Evolutionary conservation across 2,329 filamentous ascomycete species (phyloP), one percentile per base, ranked within the genome.

Genomic region (Fusarium incarnatum): DNA sequence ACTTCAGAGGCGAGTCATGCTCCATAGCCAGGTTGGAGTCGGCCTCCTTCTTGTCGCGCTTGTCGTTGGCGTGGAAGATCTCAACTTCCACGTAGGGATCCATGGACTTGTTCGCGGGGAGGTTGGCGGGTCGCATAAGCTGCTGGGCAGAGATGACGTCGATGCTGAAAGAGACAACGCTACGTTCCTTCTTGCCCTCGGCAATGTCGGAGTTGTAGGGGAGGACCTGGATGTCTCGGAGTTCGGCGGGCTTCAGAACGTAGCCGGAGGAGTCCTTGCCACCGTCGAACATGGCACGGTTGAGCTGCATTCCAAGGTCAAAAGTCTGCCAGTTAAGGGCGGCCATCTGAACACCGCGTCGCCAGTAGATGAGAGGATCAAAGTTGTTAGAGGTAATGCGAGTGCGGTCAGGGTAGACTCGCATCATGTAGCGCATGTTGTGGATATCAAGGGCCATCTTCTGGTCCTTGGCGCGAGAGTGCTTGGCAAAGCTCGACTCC

Each of bases 261-360:
- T 98, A 99, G 46, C 96, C 96, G 5, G 92, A 93, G 59, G 90
- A 89, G 81, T 98, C 96, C 15, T 88, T 91, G 45, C 94, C 93
- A 61, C 93, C 93, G 48, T 94, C 92, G 78, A 98, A 99, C 96
- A 99, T 98, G 76, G 96, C 96, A 73, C 96, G 92, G 78, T 98
- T 98, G 79, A 98, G 87, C 78, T 98, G 95, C 88, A 98, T 96
- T 47, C 94, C 94, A 20, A 97, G 86, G 77, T 98, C 96, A 76
- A 97, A 98, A 0, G 94, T 98, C 81, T 99, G 96, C 95, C 96
- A 98, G 81, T 99, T 99, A 68, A 98, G 85, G 1, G 96, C 96
- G 16, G 92, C 94, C 95, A 99, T 98, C 81, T 99, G 96, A 20
- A 98, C 96, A 32, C 96, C 96, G 45, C 94, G 91, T 54, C 95